Percentiles rank a stretch among this genome's conserved stretches.
These are phyloP conservation scores for Globisporangium cederbergense DNA, from an alignment of 352 stramenopile genomes.

Conservation along the genomic window DNA sequence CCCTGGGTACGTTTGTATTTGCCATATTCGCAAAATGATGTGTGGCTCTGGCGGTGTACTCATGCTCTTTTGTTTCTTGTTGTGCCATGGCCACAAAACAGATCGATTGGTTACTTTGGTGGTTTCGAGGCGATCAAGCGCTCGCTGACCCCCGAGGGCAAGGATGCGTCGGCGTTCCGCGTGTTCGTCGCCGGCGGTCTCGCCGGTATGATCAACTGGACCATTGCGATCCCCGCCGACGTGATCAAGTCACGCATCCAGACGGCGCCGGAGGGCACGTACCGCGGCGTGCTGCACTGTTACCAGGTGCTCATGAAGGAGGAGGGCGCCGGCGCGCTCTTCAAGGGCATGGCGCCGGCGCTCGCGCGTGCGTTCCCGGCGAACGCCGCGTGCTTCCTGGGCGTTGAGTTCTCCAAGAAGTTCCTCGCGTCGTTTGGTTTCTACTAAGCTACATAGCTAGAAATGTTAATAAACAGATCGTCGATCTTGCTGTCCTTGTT, in stretches of 20 bases:
- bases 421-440: constrained; percentile 70
- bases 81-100: constrained; percentile 21
- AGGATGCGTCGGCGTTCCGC: constrained; percentile 77
- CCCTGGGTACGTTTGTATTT: constrained; percentile 75
- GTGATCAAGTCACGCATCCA: constrained; percentile 97
- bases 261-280: constrained; percentile 93
- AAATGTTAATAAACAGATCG: constrained; percentile 3
- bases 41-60: background rate
- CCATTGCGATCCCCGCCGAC: constrained; percentile 93
- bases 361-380: constrained; percentile 94
- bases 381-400: constrained; percentile 95
- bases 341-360: constrained; percentile 92
- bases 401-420: constrained; percentile 87
- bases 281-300: constrained; percentile 90
- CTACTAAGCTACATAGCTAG: constrained; percentile 39
- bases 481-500: background rate
- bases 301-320: constrained; percentile 92
- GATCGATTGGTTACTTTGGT: constrained; percentile 94
- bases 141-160: constrained; percentile 71
- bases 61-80: background rate
- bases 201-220: constrained; percentile 94
- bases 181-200: constrained; percentile 94
- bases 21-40: background rate
- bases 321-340: constrained; percentile 91
- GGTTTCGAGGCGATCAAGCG: constrained; percentile 93